Percentiles rank a stretch among this genome's conserved stretches.
These are phyloP conservation scores for Escovopsis sp. DNA, from an alignment of 2,329 filamentous ascomycete genomes.

Conservation along the genomic window DNA sequence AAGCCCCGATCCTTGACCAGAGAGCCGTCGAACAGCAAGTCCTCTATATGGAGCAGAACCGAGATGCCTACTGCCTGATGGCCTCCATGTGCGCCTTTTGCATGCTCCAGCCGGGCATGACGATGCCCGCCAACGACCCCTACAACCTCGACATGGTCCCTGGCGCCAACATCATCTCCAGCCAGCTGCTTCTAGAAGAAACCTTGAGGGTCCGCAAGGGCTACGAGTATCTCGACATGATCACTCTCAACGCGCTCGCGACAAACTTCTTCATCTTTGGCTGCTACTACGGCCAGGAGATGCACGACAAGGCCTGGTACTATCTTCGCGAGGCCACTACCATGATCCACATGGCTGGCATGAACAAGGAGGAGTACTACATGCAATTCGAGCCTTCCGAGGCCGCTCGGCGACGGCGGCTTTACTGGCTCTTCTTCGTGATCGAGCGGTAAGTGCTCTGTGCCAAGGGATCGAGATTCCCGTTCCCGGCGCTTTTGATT, in stretches of 20 bases:
- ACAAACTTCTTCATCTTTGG: slow-evolving; percentile 72
- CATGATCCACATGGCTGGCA: slow-evolving; percentile 44
- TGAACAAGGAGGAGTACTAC: slow-evolving; percentile 51
- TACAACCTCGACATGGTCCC: slow-evolving; percentile 41
- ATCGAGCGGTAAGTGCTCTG: slow-evolving; percentile 44
- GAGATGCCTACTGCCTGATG: slow-evolving; percentile 49
- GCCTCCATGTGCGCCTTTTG: slow-evolving; percentile 52
- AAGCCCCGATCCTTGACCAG: slow-evolving; percentile 47
- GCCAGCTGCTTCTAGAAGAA: slow-evolving; percentile 54
- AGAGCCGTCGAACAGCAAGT: slow-evolving; percentile 42
- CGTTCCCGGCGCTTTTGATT: not conserved
- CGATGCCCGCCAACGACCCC: slow-evolving; percentile 40
- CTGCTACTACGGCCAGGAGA: slow-evolving; percentile 54
- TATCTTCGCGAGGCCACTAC: slow-evolving; percentile 65
- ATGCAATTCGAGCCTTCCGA: slow-evolving; percentile 43
- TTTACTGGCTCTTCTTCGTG: slow-evolving; percentile 61
- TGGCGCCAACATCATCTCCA: slow-evolving; percentile 46
- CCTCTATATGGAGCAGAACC: slow-evolving; percentile 45
- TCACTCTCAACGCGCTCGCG: slow-evolving; percentile 43
- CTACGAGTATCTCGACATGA: slow-evolving; percentile 42
- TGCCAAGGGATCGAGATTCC: not conserved
- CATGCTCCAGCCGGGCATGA: slow-evolving; percentile 55
- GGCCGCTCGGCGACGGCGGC: slow-evolving; percentile 45
- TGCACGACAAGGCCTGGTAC: slow-evolving; percentile 67
- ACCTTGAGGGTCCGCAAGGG: slow-evolving; percentile 48